These are phyloP conservation scores for Skeletonema grethae DNA, from an alignment of 108 stramenopile genomes.

Conservation along the genomic window DNA sequence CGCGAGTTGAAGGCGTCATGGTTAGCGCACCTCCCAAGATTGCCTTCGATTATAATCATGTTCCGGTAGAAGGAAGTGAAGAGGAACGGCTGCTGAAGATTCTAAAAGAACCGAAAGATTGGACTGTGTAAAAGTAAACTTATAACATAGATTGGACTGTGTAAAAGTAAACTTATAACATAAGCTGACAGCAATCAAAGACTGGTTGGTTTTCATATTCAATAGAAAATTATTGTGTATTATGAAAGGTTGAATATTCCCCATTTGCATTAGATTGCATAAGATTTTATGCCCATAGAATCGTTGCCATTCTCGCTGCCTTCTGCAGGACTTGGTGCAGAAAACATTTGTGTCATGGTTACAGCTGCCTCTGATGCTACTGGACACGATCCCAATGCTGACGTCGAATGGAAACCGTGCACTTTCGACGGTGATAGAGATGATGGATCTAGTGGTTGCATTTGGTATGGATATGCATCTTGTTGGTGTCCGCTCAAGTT, in stretches of 20 bases:
- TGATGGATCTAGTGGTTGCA: background rate
- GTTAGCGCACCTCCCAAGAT: conserved; percentile 87
- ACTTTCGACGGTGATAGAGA: background rate
- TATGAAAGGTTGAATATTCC: background rate
- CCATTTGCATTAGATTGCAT: background rate
- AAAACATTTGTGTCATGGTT: conserved; percentile 1
- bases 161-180: background rate
- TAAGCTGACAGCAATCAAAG: background rate
- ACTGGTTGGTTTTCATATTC: background rate
- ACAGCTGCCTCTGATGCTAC: conserved; percentile 3
- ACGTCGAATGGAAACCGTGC: background rate
- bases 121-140: conserved; percentile 39
- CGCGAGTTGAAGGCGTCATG: conserved; percentile 89
- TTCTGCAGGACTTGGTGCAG: background rate
- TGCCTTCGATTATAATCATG: conserved; percentile 88
- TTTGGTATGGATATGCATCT: background rate
- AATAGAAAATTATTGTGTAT: background rate
- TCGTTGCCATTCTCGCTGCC: background rate
- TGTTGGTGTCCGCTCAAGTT: background rate
- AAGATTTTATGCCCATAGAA: background rate
- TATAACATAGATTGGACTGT: conserved; percentile 60
- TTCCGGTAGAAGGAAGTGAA: conserved; percentile 63
- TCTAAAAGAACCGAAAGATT: conserved; percentile 75
- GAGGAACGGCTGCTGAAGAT: conserved; percentile 74
- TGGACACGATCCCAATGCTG: background rate